These are phyloP conservation scores for Debaryomyces psychrophilus DNA, from an alignment of 1,139 yeast genomes.

Conservation along the genomic window DNA sequence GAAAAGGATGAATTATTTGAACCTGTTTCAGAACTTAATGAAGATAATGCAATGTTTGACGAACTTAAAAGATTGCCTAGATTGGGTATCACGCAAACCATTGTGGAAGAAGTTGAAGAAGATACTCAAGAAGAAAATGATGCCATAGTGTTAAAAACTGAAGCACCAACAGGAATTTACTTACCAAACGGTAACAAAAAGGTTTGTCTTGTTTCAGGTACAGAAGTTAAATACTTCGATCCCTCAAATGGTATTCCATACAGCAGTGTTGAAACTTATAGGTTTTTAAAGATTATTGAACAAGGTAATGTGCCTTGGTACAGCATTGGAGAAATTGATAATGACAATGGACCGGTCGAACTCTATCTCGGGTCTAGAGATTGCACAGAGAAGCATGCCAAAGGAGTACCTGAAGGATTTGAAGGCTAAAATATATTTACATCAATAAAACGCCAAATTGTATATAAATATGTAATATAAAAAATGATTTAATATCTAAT, in stretches of 20 bases:
- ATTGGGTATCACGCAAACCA: slow-evolving; percentile 62
- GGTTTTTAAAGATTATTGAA: slow-evolving; percentile 66
- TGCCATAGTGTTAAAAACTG: slow-evolving; percentile 56
- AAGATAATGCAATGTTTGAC: slow-evolving; percentile 48
- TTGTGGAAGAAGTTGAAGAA: slow-evolving; percentile 46
- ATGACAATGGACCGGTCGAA: slow-evolving; percentile 65
- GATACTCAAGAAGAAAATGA: slow-evolving; percentile 44
- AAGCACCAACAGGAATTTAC: slow-evolving; percentile 75
- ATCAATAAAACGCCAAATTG: background rate
- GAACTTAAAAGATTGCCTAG: slow-evolving; percentile 60
- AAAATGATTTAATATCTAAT: slow-evolving; percentile 6
- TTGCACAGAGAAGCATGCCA: slow-evolving; percentile 61
- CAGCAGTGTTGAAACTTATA: slow-evolving; percentile 77
- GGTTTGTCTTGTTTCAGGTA: slow-evolving; percentile 77
- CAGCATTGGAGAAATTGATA: slow-evolving; percentile 39
- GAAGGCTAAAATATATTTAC: slow-evolving; percentile 28
- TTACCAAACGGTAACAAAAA: slow-evolving; percentile 72
- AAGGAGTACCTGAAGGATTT: slow-evolving; percentile 90
- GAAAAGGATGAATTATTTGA: slow-evolving; percentile 41
- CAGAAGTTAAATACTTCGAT: slow-evolving; percentile 81
- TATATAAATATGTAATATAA: slow-evolving; percentile 9
- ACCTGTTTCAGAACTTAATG: slow-evolving; percentile 38
- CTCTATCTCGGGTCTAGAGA: slow-evolving; percentile 60
- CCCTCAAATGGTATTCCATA: slow-evolving; percentile 88
- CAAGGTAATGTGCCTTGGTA: slow-evolving; percentile 74